These are phyloP conservation scores for Aspergillus quadrilineatus DNA, from an alignment of 2,329 filamentous ascomycete species.

Conservation along the genomic window DNA sequence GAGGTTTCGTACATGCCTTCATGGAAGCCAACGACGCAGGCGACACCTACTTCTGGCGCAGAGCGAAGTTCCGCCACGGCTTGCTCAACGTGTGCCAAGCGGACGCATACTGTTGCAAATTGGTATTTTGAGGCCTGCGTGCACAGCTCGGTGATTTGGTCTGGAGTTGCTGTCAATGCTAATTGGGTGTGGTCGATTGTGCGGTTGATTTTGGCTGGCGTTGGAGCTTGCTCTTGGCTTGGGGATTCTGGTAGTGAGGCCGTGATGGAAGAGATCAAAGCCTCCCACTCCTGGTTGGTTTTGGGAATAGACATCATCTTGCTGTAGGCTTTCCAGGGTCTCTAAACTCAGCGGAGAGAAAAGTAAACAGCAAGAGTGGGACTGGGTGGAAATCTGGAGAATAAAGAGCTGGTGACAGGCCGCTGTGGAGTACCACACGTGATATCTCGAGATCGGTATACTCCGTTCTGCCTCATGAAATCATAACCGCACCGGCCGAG, in stretches of 20 bases:
- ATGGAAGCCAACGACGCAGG: conserved; percentile 61
- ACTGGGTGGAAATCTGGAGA: background rate
- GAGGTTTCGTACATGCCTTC: conserved; percentile 56
- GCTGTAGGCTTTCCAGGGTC: background rate
- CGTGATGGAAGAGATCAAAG: conserved; percentile 28
- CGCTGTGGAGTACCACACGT: background rate
- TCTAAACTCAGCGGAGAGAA: background rate
- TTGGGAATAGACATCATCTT: conserved; percentile 27
- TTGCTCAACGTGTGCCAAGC: conserved; percentile 52
- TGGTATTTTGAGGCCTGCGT: conserved; percentile 51
- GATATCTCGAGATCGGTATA: background rate
- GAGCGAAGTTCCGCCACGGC: conserved; percentile 48
- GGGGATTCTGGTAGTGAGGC: conserved; percentile 26
- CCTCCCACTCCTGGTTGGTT: conserved; percentile 36
- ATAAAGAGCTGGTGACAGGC: background rate
- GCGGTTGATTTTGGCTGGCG: conserved; percentile 30
- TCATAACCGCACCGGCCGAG: too few species aligned
- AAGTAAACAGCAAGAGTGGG: background rate
- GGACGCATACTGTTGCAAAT: conserved; percentile 56
- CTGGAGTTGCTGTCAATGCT: conserved; percentile 42
- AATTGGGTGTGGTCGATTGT: conserved; percentile 48
- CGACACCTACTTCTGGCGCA: conserved; percentile 50
- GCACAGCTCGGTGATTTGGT: conserved; percentile 56
- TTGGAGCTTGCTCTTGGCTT: conserved; percentile 20
- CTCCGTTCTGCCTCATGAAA: background rate